These are phyloP conservation scores for Pseudoscleropodium purum DNA, from an alignment of 225 moss, liverwort and hornwort genomes.

Conservation along the genomic window DNA sequence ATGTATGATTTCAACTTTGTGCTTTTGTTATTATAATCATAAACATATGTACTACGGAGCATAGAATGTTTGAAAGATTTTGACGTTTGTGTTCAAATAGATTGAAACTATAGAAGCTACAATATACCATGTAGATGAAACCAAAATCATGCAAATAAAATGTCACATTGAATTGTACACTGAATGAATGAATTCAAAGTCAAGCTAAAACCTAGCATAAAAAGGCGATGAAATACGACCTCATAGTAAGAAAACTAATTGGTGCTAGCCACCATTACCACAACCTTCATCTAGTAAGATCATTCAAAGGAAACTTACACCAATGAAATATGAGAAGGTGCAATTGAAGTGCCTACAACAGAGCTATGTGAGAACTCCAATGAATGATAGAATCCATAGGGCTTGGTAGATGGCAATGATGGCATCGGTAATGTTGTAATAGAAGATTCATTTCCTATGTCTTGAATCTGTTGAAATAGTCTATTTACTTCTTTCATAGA, in stretches of 20 bases:
- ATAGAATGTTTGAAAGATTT: no score
- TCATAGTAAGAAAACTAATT: background rate
- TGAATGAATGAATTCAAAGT: no score
- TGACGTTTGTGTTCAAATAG: no score
- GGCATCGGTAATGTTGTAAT: accelerated
- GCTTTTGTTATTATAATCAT: no score
- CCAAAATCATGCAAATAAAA: no score
- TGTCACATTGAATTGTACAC: no score
- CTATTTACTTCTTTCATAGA: background rate
- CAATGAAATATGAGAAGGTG: background rate
- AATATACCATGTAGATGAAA: no score
- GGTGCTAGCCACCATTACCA: background rate
- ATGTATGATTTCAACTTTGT: no score
- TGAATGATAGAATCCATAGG: background rate
- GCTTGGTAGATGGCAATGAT: background rate
- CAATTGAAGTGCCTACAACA: background rate
- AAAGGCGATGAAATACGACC: no score
- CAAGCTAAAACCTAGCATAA: no score
- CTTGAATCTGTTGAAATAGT: background rate
- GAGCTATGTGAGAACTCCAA: background rate
- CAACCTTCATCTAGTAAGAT: background rate
- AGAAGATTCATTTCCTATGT: background rate
- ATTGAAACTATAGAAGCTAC: no score
- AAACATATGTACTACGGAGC: no score
- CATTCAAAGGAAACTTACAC: background rate